phyloP scores from a whole-genome alignment of 768 basidiomycete genomes.

The Solioccasus polychromus region DNA sequence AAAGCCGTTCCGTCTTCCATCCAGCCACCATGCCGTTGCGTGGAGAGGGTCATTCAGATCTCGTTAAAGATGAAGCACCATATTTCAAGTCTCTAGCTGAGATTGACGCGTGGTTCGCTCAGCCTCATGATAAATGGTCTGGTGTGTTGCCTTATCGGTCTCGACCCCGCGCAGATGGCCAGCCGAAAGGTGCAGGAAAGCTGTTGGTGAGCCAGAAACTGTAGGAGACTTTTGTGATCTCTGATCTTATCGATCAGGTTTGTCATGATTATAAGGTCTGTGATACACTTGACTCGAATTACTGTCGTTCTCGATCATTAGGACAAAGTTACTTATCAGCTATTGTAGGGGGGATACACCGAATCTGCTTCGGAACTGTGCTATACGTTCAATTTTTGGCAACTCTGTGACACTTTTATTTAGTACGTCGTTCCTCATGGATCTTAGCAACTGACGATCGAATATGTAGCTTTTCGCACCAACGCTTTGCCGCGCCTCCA shows the following conservation, averaged over 20 bases:
- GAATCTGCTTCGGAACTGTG: conserved; percentile 58
- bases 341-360: conserved; percentile 77
- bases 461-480: conserved; percentile 69
- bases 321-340: too few species aligned
- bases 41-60: conserved; percentile 21
- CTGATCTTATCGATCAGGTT: conserved; percentile 26
- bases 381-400: conserved; percentile 85
- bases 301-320: too few species aligned
- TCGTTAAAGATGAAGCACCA: conserved; percentile 29
- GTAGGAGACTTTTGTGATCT: too few species aligned
- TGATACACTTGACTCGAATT: conserved; percentile 18
- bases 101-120: conserved; percentile 54
- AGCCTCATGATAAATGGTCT: conserved; percentile 32
- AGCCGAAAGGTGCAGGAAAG: conserved; percentile 40
- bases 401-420: conserved; percentile 62
- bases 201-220: conserved; percentile 48
- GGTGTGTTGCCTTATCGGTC: conserved; percentile 42
- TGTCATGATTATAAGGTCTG: conserved; percentile 35
- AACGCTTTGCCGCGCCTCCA: conserved; percentile 76
- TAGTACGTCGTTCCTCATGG: conserved; percentile 50
- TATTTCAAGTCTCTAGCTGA: conserved; percentile 57
- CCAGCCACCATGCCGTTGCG: conserved; percentile 28
- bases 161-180: conserved; percentile 27
- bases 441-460: conserved; percentile 6
- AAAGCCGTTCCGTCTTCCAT: too few species aligned